A percentile compares a stretch with the other conserved stretches of the same genome.
These are phyloP conservation scores for Rhododendron simsii DNA, from an alignment of 148 eudicot genomes.

Conservation along the genomic window DNA sequence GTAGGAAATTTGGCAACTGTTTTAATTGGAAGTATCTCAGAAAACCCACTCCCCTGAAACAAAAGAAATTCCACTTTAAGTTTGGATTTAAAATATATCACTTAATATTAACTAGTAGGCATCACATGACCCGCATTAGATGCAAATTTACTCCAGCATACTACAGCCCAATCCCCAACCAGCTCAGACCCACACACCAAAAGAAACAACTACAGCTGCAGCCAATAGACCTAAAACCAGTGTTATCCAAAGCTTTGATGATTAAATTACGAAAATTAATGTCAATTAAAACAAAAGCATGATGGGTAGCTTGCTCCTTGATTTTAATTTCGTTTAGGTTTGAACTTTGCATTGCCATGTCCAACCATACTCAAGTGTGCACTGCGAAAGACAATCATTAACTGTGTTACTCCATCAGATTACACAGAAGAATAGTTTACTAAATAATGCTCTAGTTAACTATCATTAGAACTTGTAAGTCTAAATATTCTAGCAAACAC, in stretches of 20 bases:
- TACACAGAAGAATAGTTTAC: not conserved
- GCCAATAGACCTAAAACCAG: not conserved
- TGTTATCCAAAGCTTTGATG: not conserved
- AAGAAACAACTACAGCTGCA: not conserved
- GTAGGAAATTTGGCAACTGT: slow-evolving; percentile 90
- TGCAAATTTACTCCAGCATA: not conserved
- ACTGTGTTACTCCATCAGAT: not conserved
- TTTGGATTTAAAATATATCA: not conserved
- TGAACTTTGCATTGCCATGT: not conserved
- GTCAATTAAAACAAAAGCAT: not conserved
- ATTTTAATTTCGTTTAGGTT: not conserved
- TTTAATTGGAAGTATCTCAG: slow-evolving; percentile 77
- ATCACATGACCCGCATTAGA: not conserved
- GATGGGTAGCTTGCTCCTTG: not conserved
- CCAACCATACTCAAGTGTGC: not conserved
- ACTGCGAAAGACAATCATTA: not conserved
- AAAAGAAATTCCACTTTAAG: slow-evolving; percentile 11
- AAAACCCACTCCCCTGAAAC: slow-evolving; percentile 88
- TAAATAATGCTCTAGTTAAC: not conserved
- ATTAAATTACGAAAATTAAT: not conserved
- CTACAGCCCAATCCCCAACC: not conserved
- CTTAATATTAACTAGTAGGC: not conserved
- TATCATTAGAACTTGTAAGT: not conserved
- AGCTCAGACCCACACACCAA: not conserved
- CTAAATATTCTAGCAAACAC: not conserved